These are phyloP conservation scores for Phanerochaete sordida DNA, from an alignment of 768 basidiomycete genomes.

Conservation along the genomic window DNA sequence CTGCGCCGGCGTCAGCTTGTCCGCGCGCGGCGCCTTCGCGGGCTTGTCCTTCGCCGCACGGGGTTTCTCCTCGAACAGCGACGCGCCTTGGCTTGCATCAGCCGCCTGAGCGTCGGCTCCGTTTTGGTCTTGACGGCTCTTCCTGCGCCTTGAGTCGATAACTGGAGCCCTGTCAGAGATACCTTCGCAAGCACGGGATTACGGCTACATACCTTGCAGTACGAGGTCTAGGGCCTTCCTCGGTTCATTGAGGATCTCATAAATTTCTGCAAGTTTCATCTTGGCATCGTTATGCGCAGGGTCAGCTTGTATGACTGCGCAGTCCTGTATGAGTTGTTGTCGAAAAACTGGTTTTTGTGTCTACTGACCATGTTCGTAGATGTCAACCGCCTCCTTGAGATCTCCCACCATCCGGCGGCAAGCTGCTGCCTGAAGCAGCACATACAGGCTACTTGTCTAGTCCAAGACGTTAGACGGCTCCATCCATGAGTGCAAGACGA, in stretches of 20 bases:
- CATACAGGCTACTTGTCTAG: slow-evolving; percentile 76
- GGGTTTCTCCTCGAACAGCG: slow-evolving; percentile 62
- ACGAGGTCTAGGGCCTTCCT: slow-evolving; percentile 81
- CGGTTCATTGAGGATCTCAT: slow-evolving; percentile 79
- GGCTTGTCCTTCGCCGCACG: slow-evolving; percentile 32
- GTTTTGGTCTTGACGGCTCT: slow-evolving; percentile 12
- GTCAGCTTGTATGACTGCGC: slow-evolving; percentile 67
- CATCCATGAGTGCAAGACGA: too few relatives aligned
- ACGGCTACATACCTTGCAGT: slow-evolving; percentile 59
- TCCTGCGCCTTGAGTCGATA: slow-evolving; percentile 32
- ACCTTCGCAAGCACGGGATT: not conserved
- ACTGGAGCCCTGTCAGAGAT: slow-evolving; percentile 20
- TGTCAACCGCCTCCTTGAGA: slow-evolving; percentile 71
- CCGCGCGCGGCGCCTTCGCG: slow-evolving; percentile 27
- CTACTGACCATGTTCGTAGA: slow-evolving; percentile 81
- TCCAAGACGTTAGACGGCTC: too few relatives aligned
- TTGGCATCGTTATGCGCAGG: slow-evolving; percentile 78
- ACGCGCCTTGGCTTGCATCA: slow-evolving; percentile 31
- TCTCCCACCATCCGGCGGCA: slow-evolving; percentile 80
- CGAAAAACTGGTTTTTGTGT: too few relatives aligned
- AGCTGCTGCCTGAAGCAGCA: slow-evolving; percentile 74
- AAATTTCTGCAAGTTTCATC: slow-evolving; percentile 86
- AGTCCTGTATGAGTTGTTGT: not conserved
- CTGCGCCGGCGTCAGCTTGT: slow-evolving; percentile 52
- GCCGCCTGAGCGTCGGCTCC: slow-evolving; percentile 18